Evolutionary conservation across 129 eudicot genomes (phyloP).

Genomic region (Deinandra increscens): DNA sequence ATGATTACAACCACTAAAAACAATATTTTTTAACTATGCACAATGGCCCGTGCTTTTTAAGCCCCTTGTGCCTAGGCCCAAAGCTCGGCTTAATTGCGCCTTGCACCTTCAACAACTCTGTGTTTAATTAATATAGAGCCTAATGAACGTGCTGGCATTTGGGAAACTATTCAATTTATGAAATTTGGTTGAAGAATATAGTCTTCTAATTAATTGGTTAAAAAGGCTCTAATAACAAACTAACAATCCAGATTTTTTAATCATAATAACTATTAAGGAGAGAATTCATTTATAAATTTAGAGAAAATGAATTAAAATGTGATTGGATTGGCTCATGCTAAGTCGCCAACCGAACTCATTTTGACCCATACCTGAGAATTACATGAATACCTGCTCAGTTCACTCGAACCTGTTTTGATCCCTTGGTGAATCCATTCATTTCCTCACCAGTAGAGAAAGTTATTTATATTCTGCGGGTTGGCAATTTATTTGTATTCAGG

Average conservation of each 20-base stretch:
- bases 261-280: background rate
- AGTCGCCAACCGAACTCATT: background rate
- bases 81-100: too few relatives aligned
- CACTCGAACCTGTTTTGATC: background rate
- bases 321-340: background rate
- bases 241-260: background rate
- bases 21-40: too few relatives aligned
- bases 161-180: background rate
- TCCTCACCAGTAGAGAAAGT: background rate
- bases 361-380: background rate
- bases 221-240: background rate
- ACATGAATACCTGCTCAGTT: background rate
- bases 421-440: background rate
- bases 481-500: background rate
- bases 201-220: background rate
- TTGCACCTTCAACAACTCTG: too few relatives aligned
- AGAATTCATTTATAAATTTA: background rate
- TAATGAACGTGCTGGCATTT: background rate
- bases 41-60: too few relatives aligned
- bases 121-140: background rate
- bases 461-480: background rate
- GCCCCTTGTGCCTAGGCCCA: too few relatives aligned
- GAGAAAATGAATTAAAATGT: background rate
- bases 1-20: too few relatives aligned
- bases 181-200: background rate